Evolutionary conservation across 192 early-diverging fungal genomes (phyloP).

Genomic region (Gryganskiella cystojenkinii): DNA sequence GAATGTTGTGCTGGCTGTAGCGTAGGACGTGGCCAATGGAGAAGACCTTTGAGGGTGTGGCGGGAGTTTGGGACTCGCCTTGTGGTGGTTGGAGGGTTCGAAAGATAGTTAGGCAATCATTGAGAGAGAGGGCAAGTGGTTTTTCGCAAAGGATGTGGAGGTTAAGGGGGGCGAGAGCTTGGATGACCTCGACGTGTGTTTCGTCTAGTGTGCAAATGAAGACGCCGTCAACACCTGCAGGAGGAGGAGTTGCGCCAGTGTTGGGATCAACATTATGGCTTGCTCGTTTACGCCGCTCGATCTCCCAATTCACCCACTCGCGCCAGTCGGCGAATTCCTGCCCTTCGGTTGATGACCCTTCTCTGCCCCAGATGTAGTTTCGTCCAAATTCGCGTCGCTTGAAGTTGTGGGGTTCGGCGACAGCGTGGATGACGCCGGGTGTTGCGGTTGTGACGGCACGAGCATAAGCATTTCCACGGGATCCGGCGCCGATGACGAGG

Average conservation of each 20-base stretch:
- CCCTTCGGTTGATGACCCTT: conserved; percentile 4
- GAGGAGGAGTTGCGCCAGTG: conserved; percentile 29
- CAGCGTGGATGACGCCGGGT: conserved; percentile 4
- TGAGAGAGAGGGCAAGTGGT: conserved; percentile 66
- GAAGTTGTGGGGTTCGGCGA: conserved; percentile 3
- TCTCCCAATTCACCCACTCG: conserved; percentile 8
- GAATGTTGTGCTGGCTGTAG: conserved; percentile 67
- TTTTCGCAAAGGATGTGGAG: conserved; percentile 78
- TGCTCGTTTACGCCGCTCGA: conserved; percentile 8
- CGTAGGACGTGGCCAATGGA: conserved; percentile 62
- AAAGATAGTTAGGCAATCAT: conserved; percentile 60
- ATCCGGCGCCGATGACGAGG: conserved; percentile 2
- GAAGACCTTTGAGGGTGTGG: conserved; percentile 4
- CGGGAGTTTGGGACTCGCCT: background rate
- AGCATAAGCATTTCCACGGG: conserved; percentile 5
- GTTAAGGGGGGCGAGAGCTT: conserved; percentile 59
- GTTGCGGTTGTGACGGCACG: conserved; percentile 5
- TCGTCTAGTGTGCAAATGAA: conserved; percentile 63
- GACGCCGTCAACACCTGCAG: conserved; percentile 60
- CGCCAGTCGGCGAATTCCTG: conserved; percentile 10
- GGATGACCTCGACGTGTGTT: conserved; percentile 59
- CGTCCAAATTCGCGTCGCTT: conserved; percentile 5
- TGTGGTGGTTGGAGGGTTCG: conserved; percentile 28
- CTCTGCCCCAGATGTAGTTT: conserved; percentile 7
- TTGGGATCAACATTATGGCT: background rate